These are phyloP conservation scores for Lentinula sp. DNA, from an alignment of 768 basidiomycete species.

Conservation along the genomic window DNA sequence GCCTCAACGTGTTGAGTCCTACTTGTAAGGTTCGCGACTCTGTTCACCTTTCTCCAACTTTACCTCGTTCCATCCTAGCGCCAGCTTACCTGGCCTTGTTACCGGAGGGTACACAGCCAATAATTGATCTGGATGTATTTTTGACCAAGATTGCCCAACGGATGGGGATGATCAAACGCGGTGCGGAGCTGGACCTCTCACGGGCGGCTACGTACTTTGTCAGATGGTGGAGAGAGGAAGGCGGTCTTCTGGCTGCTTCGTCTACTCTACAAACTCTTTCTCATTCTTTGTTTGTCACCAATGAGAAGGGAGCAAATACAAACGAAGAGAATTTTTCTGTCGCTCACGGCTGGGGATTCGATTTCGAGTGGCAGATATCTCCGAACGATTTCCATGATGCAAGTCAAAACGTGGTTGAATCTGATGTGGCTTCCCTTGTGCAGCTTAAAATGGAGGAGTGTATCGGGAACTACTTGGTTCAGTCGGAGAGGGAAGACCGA, in stretches of 20 bases:
- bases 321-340: neutral
- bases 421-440: slow-evolving; percentile 24
- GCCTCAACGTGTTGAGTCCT: slow-evolving; percentile 75
- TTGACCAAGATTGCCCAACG: slow-evolving; percentile 63
- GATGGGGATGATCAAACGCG: slow-evolving; percentile 78
- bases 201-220: slow-evolving; percentile 81
- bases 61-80: slow-evolving; percentile 28
- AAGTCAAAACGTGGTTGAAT: slow-evolving; percentile 5
- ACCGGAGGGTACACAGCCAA: slow-evolving; percentile 48
- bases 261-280: slow-evolving; percentile 19
- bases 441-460: slow-evolving; percentile 68
- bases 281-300: slow-evolving; percentile 2
- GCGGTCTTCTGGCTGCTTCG: slow-evolving; percentile 49
- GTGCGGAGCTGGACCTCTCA: slow-evolving; percentile 62
- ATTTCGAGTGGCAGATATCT: slow-evolving; percentile 62
- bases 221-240: slow-evolving; percentile 81
- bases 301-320: neutral
- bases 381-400: slow-evolving; percentile 9
- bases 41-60: neutral
- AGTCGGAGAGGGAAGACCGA: slow-evolving; percentile 40
- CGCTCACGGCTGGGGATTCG: slow-evolving; percentile 77
- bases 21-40: slow-evolving; percentile 41
- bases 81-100: slow-evolving; percentile 67
- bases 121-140: slow-evolving; percentile 57
- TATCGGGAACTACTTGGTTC: slow-evolving; percentile 49